phyloP scores from a whole-genome alignment of 2,329 filamentous ascomycete genomes.

The Colletotrichum cordylinicola region DNA sequence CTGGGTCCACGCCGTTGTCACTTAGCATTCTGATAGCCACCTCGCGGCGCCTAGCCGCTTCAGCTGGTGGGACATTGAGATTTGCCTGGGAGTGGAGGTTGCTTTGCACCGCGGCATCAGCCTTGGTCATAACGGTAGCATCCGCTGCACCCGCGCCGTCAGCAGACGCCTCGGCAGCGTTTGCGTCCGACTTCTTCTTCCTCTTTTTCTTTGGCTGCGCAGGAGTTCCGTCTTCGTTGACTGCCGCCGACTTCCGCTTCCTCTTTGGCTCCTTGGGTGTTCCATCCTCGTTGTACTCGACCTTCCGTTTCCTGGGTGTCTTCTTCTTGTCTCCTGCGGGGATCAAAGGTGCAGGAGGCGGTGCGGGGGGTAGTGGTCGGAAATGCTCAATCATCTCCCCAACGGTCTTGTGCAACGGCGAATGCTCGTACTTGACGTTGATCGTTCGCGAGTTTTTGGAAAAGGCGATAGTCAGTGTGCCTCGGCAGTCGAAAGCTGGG shows the following conservation, averaged over 20 bases:
- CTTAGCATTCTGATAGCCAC: slow-evolving; percentile 53
- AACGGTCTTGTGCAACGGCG: slow-evolving; percentile 62
- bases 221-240: slow-evolving; percentile 21
- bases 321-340: slow-evolving; percentile 29
- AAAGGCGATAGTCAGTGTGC: slow-evolving; percentile 55
- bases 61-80: slow-evolving; percentile 42
- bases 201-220: slow-evolving; percentile 17
- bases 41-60: slow-evolving; percentile 55
- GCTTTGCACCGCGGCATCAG: slow-evolving; percentile 20
- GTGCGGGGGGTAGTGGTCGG: slow-evolving; percentile 46
- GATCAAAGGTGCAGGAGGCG: slow-evolving; percentile 27
- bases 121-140: slow-evolving; percentile 5
- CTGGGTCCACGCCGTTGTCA: slow-evolving; percentile 54
- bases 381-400: slow-evolving; percentile 53
- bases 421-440: slow-evolving; percentile 61
- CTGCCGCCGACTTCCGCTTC: slow-evolving; percentile 21
- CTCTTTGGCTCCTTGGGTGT: not conserved
- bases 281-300: not conserved
- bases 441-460: slow-evolving; percentile 51
- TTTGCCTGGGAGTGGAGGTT: slow-evolving; percentile 20
- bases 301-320: slow-evolving; percentile 30
- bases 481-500: slow-evolving; percentile 65
- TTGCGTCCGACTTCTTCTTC: slow-evolving; percentile 5
- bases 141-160: not conserved
- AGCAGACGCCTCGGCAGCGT: not conserved